Evolutionary conservation across 2,329 filamentous ascomycete species (phyloP), one percentile per base, ranked within the genome.

Genomic region (Neocatenulostroma microsporum): DNA sequence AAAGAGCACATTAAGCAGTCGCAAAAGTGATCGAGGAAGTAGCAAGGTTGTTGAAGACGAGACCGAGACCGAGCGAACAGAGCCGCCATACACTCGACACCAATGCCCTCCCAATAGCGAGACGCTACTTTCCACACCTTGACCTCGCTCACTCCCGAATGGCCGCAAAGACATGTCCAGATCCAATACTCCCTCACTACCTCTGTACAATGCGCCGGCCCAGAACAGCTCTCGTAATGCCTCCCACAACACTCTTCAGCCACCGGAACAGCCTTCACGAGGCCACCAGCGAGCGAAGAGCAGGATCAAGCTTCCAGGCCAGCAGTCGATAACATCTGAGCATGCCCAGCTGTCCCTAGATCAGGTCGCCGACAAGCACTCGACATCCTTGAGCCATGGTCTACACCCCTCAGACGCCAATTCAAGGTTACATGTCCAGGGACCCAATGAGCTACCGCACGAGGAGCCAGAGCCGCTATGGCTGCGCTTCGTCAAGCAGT

Each of bases 401-500:
- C 73, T 98, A 11, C 78, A 84, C 4, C 80, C 84, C 0, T 74
- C 78, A 29, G 86, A 94, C 62, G 91, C 88, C 23, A 72, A 87
- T 42, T 75, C 81, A 38, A 78, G 89, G 55, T 72, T 94, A 43
- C 75, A 81, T 55, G 76, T 82, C 46, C 78, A 91, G 66, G 91
- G 91, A 21, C 80, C 83, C 19, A 98, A 98, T 62, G 91, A 98
- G 63, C 82, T 98, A 24, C 86, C 91, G 5, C 86, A 93, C 61
- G 88, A 96, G 41, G 80, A 86, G 37, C 86, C 89, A 2, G 91
- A 98, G 62, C 88, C 91, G 8, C 67, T 98, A 40, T 98, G 91
- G 87, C 66, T 95, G 36, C 84, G 91, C 41, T 98, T 98, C 54
- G 60, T 94, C 42, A 93, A 94, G 62, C 91, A 98, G 56, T 98